A percentile compares a stretch with the other conserved stretches of the same genome.
These are phyloP conservation scores for Vigna angularis DNA, from an alignment of 306 rosid genomes.

Conservation along the genomic window DNA sequence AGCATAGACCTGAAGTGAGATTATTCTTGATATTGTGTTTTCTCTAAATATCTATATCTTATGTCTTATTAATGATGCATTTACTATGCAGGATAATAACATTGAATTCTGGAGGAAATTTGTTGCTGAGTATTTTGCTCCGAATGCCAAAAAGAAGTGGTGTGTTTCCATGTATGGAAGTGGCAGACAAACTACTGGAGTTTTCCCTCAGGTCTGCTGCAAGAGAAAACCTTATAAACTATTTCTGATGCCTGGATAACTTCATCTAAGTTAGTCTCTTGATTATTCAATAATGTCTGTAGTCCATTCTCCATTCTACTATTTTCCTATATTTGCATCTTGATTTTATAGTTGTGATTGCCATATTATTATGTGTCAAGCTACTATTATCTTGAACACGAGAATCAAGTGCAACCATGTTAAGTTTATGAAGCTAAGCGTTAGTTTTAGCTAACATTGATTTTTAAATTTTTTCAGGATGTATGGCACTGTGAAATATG, in stretches of 20 bases:
- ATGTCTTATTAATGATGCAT: constrained; percentile 33
- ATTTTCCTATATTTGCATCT: constrained; percentile 30
- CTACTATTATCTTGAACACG: constrained; percentile 1
- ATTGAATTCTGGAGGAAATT: constrained; percentile 98
- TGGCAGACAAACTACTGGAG: constrained; percentile 95
- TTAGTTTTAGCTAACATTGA: constrained; percentile 26
- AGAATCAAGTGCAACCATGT: constrained; percentile 17
- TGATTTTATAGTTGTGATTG: constrained; percentile 26
- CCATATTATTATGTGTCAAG: constrained; percentile 12
- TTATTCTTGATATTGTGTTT: constrained; percentile 3
- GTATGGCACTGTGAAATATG: constrained; percentile 95
- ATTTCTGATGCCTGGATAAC: constrained; percentile 41
- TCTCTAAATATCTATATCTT: constrained; percentile 9
- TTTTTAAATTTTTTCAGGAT: constrained; percentile 67
- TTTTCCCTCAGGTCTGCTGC: constrained; percentile 91
- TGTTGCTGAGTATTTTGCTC: constrained; percentile 90
- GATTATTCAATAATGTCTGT: constrained; percentile 37
- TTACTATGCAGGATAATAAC: constrained; percentile 73
- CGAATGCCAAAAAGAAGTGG: constrained; percentile 98
- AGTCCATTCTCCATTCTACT: constrained; percentile 1
- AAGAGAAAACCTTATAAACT: constrained; percentile 41
- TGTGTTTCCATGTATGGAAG: constrained; percentile 97
- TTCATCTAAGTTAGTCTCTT: constrained; percentile 49
- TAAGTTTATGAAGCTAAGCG: constrained; percentile 20
- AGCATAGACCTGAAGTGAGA: constrained; percentile 89